Evolutionary conservation across 371 early-diverging fungal genomes (phyloP), one percentile per base, ranked within the genome.

Genomic region (Sporodiniella umbellata): DNA sequence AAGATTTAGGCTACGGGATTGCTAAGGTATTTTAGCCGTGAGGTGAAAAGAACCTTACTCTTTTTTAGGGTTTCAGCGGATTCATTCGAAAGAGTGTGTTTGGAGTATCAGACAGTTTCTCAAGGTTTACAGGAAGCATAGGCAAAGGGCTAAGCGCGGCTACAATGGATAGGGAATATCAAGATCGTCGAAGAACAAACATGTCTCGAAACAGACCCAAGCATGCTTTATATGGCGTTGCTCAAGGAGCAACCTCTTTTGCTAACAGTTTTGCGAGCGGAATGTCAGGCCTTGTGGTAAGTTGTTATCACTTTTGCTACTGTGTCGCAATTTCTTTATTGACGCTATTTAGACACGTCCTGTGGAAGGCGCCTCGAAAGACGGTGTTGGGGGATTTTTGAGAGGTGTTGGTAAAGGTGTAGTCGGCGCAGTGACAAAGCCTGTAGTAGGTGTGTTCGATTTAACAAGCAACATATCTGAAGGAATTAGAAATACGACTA

Each of bases 401-500:
- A 92, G 86, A 56, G 99, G 99, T n/a, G 75, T 99, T 1, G 98
- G 96, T 23, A 94, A 90, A 68, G 99, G 98, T 0, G 58, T 96
- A 12, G 90, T 98, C 10, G 99, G 84, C 4, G 89, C 80, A 4
- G 92, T 95, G 11, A 90, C 95, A 8, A 98, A 98, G 60, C 97
- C 98, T 0, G 77, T 93, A 11, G 88, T 95, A 7, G 98, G 98
- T 4, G 85, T 94, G 18, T 85, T 95, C 61, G 98, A 98, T 56
- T 73, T 96, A 23, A 92, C 95, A 0, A 89, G 88, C 14, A 92
- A 90, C 64, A 90, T 98, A 1, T 84, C 93, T 12, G 94, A 93
- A 69, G 79, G 74, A 30, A 60, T 66, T 8, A 48, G 58, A 28
- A 59, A 69, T 25, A 53, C 62, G 12, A 33, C 64, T 0, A 92